Evolutionary conservation across 805 yeast species (phyloP).

Genomic region (Saccharomycopsis sp.): DNA sequence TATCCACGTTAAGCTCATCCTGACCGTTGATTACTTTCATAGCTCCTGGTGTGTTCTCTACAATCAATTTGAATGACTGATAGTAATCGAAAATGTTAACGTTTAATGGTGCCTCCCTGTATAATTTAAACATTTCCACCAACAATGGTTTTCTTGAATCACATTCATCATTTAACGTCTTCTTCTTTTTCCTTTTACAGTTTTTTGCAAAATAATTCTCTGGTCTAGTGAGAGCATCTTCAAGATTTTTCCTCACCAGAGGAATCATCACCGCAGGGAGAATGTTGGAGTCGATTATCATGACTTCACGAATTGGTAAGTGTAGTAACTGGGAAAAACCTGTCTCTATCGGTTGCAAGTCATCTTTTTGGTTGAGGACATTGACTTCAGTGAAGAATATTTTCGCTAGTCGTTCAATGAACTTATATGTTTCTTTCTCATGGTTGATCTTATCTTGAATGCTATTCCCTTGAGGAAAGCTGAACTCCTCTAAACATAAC

Average conservation of each 20-base stretch:
- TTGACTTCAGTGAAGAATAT: background rate
- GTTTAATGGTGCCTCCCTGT: slow-evolving; percentile 69
- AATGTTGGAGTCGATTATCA: slow-evolving; percentile 2
- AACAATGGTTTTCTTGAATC: slow-evolving; percentile 45
- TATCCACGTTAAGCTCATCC: slow-evolving; percentile 49
- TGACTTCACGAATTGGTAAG: slow-evolving; percentile 9
- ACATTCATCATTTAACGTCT: no score
- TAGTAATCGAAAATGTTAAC: slow-evolving; percentile 66
- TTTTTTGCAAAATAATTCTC: slow-evolving; percentile 1
- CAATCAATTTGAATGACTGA: slow-evolving; percentile 44
- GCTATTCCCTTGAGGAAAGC: background rate
- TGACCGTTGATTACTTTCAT: slow-evolving; percentile 24
- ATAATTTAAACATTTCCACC: slow-evolving; percentile 54
- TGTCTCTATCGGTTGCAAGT: background rate
- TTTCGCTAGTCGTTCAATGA: background rate
- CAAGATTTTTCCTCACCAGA: slow-evolving; percentile 8
- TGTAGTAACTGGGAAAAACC: slow-evolving; percentile 4
- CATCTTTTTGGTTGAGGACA: background rate
- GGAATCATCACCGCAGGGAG: slow-evolving; percentile 8
- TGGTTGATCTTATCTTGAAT: no score
- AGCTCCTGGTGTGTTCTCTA: background rate
- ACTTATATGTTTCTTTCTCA: background rate
- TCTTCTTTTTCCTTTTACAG: background rate
- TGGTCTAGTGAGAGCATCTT: slow-evolving; percentile 9
- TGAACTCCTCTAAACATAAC: background rate